Conservation (phyloP, 805 yeast genomes). For the Yarrowia deformans region DNA sequence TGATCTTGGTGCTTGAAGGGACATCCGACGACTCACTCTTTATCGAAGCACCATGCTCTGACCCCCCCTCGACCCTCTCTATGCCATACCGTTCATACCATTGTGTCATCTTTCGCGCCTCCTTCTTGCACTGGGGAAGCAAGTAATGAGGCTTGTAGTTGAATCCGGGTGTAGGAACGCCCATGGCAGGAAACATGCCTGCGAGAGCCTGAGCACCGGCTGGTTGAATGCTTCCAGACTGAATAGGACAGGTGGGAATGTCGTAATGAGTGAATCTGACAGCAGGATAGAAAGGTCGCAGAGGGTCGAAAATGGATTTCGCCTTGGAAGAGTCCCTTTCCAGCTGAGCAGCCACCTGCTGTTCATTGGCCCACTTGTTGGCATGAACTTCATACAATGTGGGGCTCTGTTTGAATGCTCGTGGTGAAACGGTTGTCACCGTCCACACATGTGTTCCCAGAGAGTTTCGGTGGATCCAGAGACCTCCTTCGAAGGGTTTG, state of each 20-base stretch:
- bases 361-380: slow-evolving; percentile 34
- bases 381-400: slow-evolving; percentile 22
- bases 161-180: not conserved
- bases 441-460: slow-evolving; percentile 30
- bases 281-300: slow-evolving; percentile 39
- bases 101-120: slow-evolving; percentile 25
- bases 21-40: too few species aligned
- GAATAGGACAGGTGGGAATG: slow-evolving; percentile 42
- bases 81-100: slow-evolving; percentile 37
- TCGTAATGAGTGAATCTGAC: slow-evolving; percentile 43
- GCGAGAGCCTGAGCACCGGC: slow-evolving; percentile 35
- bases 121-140: slow-evolving; percentile 41
- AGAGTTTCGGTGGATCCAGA: slow-evolving; percentile 33
- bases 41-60: too few species aligned
- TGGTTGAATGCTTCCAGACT: slow-evolving; percentile 32
- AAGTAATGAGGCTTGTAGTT: slow-evolving; percentile 34
- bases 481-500: slow-evolving; percentile 22
- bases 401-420: slow-evolving; percentile 19
- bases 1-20: too few species aligned
- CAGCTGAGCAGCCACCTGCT: slow-evolving; percentile 14
- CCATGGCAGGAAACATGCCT: slow-evolving; percentile 27
- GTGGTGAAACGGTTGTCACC: slow-evolving; percentile 14
- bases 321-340: slow-evolving; percentile 11
- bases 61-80: not conserved
- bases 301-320: not conserved